Percentiles rank a stretch among this genome's conserved stretches.
phyloP scores from a whole-genome alignment of 768 basidiomycete genomes.

The Hericium coralloides region DNA sequence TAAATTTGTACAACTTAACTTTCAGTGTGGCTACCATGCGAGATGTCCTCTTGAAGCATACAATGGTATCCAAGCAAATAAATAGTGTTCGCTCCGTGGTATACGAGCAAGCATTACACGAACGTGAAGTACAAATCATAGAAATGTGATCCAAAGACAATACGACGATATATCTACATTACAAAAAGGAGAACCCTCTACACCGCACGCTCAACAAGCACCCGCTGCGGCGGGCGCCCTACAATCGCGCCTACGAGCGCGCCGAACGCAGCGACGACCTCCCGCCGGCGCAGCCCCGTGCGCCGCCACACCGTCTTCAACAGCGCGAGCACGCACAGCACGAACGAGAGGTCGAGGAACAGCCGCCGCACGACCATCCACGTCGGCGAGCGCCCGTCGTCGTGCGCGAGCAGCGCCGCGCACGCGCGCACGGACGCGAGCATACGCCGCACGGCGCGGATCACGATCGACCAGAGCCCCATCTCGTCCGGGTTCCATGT shows the following conservation, averaged over 20 bases:
- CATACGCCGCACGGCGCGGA: conserved; percentile 53
- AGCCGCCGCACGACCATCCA: conserved; percentile 63
- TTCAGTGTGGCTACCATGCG: too few species aligned
- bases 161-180: too few species aligned
- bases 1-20: too few species aligned
- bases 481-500: conserved; percentile 39
- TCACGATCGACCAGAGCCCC: conserved; percentile 73
- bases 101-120: background rate
- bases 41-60: too few species aligned
- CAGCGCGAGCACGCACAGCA: conserved; percentile 53
- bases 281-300: conserved; percentile 60
- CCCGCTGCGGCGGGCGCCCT: conserved; percentile 39
- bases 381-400: conserved; percentile 55
- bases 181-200: background rate
- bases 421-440: conserved; percentile 40
- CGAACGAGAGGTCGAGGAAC: conserved; percentile 71
- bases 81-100: too few species aligned
- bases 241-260: conserved; percentile 64
- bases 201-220: conserved; percentile 44
- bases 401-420: conserved; percentile 47
- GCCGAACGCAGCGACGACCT: conserved; percentile 55
- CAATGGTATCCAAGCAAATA: too few species aligned
- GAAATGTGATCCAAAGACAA: too few species aligned
- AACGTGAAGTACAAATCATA: background rate
- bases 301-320: conserved; percentile 54